phyloP scores from a whole-genome alignment of 2,329 filamentous ascomycete genomes.

The Cryphonectria nitschkei region DNA sequence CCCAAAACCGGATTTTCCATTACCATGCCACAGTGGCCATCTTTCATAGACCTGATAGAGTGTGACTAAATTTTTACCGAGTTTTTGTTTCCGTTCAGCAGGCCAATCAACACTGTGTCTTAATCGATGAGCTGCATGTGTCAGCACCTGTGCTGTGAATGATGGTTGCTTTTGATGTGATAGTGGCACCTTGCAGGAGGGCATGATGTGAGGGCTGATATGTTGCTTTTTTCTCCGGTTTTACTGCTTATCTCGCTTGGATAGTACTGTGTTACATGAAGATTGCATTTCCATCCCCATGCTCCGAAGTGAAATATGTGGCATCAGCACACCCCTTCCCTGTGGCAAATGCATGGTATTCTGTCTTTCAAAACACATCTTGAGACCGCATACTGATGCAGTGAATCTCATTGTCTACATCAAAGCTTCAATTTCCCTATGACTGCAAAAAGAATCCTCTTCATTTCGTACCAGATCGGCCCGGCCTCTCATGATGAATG shows the following conservation, averaged over 20 bases:
- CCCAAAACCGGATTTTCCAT: not conserved
- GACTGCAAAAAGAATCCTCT: not conserved
- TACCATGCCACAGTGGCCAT: not conserved
- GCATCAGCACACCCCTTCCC: no score
- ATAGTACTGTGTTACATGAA: no score
- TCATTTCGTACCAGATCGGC: not conserved
- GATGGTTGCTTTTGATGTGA: not conserved
- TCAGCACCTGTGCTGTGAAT: not conserved
- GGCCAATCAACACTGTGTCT: not conserved
- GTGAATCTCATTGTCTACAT: no score
- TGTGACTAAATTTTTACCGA: not conserved
- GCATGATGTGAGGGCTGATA: not conserved
- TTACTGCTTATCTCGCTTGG: not conserved
- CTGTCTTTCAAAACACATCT: no score
- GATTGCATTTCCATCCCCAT: no score
- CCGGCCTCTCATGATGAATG: not conserved
- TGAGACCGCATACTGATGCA: no score
- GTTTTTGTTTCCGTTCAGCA: not conserved
- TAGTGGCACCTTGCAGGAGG: no score
- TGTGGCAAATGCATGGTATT: no score
- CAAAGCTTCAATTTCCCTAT: not conserved
- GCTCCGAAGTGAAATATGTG: no score
- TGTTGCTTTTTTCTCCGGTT: not conserved
- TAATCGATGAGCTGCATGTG: not conserved
- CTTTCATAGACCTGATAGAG: not conserved